Percentiles rank a stretch among this genome's conserved stretches.
Evolutionary conservation across 2,329 filamentous ascomycete species (phyloP).

Genomic region (Grosmannia serpens): DNA sequence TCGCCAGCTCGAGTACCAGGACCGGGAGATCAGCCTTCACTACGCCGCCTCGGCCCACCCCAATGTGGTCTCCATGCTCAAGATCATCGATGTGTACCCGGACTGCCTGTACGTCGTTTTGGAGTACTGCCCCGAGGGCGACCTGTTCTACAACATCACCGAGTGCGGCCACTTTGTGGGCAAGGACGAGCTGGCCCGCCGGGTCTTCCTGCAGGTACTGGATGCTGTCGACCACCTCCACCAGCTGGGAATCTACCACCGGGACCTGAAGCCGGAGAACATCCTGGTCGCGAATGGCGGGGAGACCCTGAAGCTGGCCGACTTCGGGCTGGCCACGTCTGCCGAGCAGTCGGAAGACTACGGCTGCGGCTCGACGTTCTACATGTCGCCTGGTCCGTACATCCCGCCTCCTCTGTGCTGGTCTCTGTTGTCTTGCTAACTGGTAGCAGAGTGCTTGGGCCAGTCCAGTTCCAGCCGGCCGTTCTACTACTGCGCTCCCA

Average conservation of each 20-base stretch:
- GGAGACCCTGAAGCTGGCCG: conserved; percentile 85
- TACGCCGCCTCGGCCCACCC: conserved; percentile 78
- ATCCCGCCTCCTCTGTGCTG: conserved; percentile 2
- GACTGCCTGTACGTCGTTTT: conserved; percentile 95
- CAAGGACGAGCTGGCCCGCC: conserved; percentile 78
- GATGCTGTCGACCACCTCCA: conserved; percentile 96
- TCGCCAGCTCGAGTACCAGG: conserved; percentile 81
- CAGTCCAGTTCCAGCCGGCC: conserved; percentile 55
- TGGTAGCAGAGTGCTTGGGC: conserved; percentile 68
- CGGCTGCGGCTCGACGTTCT: conserved; percentile 95
- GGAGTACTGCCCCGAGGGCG: conserved; percentile 94
- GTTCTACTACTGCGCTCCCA: conserved; percentile 83
- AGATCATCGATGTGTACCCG: conserved; percentile 82
- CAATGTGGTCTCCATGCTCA: conserved; percentile 87
- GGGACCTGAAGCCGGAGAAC: conserved; percentile 97
- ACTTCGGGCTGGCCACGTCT: conserved; percentile 89
- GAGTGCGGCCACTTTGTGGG: conserved; percentile 87
- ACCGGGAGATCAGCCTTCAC: conserved; percentile 85
- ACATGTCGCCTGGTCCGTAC: conserved; percentile 86
- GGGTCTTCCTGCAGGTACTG: conserved; percentile 87
- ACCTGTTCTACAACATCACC: conserved; percentile 95
- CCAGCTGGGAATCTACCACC: conserved; percentile 84
- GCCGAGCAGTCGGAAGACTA: conserved; percentile 82
- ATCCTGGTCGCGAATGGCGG: conserved; percentile 84
- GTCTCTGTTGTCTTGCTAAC: conserved; percentile 17